Base-by-base conservation (phyloP, 371 early-diverging fungal genomes). In the Chytridium lagenaria region DNA sequence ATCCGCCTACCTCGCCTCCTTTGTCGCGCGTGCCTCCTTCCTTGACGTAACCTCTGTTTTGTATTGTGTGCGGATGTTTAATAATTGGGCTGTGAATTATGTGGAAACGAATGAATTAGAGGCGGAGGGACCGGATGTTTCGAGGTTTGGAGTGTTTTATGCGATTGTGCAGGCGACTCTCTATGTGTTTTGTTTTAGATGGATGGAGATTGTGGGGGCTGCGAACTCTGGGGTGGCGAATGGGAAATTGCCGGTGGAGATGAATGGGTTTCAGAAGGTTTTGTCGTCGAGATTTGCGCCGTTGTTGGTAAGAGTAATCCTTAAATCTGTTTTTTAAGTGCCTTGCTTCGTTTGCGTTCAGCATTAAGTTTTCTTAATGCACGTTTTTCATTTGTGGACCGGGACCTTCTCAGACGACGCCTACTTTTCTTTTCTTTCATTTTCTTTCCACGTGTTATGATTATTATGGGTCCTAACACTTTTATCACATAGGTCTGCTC, bases 21-120 rank as follows among this genome's bases (percentile, higher is more conserved):
- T 92, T 81, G 89, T 96, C 1, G 93, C 98, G 0, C 85, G 98
- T n/a, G 97, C 95, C 16, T 89, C 88, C 71, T 95, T 89, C 74
- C 73, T 97, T 39, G 83, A 86, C 2, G 36, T 85, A 0, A 76
- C 73, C 2, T 80, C 88, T 26, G 88, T 97, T 7, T 88, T 90
- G 31, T 85, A 81, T 37, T 89, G 90, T 26, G 72, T 95, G 2
- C 77, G 83, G 26, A 78, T 92, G 39, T 76, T 98, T 36, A 86
- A 89, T 7, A 79, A 76, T 34, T 95, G 92, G 90, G 88, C 91
- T 26, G 77, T 86, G 34, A 73, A 81, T 1, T 93, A 91, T 59
- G 80, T 95, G 37, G 92, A 92, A 40, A 77, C 83, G 61, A 78
- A 90, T 71, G 94, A 95, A 72, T 76, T 22, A 3, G 38, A 50